Evolutionary conservation across 768 basidiomycete genomes (phyloP).

Genomic region (Lepiota subincarnata): DNA sequence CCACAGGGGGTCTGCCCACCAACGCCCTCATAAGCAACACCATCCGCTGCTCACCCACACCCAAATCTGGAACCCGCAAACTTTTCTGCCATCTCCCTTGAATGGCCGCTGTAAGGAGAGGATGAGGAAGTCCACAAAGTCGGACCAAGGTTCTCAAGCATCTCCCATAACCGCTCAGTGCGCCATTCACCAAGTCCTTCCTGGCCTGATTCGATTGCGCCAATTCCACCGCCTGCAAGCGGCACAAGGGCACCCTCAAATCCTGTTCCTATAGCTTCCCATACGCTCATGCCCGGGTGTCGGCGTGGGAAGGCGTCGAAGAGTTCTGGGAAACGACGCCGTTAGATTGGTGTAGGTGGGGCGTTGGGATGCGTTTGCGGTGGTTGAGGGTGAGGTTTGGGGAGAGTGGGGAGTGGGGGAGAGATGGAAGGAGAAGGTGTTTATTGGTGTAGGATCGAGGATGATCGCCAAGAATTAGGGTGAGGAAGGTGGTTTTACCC

Average conservation of each 20-base stretch:
- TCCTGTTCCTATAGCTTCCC: slow-evolving; percentile 83
- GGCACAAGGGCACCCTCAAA: slow-evolving; percentile 83
- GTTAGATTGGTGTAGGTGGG: slow-evolving; percentile 58
- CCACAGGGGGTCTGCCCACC: slow-evolving; percentile 65
- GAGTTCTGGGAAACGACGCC: slow-evolving; percentile 89
- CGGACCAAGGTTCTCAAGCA: slow-evolving; percentile 66
- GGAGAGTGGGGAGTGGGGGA: slow-evolving; percentile 39
- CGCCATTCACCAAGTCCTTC: slow-evolving; percentile 32
- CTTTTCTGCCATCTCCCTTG: not conserved
- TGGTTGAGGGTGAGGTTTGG: slow-evolving; percentile 56
- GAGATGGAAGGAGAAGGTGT: slow-evolving; percentile 29
- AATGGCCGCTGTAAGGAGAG: not conserved
- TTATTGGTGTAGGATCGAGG: slow-evolving; percentile 87
- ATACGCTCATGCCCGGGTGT: slow-evolving; percentile 54
- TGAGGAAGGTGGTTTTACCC: slow-evolving; percentile 91
- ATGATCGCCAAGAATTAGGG: slow-evolving; percentile 90
- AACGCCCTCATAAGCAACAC: slow-evolving; percentile 84
- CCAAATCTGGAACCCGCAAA: slow-evolving; percentile 47
- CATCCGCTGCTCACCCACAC: slow-evolving; percentile 73
- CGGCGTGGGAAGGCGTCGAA: slow-evolving; percentile 86
- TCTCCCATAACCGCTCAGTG: slow-evolving; percentile 37
- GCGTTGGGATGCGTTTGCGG: slow-evolving; percentile 64
- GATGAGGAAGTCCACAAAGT: slow-evolving; percentile 35
- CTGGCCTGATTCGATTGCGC: slow-evolving; percentile 26
- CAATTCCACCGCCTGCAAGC: slow-evolving; percentile 38